phyloP scores from a whole-genome alignment of 2,329 filamentous ascomycete genomes.

The Fusarium virguliforme region DNA sequence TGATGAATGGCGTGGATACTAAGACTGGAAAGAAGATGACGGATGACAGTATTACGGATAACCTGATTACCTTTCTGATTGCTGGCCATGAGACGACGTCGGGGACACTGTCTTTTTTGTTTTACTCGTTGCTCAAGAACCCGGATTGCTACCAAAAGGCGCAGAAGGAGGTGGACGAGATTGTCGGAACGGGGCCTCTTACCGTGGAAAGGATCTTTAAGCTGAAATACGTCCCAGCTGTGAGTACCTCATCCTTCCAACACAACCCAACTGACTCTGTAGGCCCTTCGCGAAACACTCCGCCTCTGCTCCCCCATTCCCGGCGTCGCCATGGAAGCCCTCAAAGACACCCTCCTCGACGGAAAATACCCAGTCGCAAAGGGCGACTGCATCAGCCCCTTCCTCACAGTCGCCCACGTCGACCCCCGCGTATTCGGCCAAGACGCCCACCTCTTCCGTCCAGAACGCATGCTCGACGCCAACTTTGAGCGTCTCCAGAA shows the following conservation, averaged over 20 bases:
- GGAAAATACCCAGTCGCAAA: conserved; percentile 69
- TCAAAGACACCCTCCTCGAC: conserved; percentile 63
- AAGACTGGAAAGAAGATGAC: conserved; percentile 74
- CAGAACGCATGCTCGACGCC: conserved; percentile 75
- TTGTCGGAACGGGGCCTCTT: conserved; percentile 70
- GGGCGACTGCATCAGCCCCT: conserved; percentile 60
- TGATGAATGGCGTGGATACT: conserved; percentile 75
- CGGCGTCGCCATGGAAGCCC: conserved; percentile 51
- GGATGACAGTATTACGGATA: conserved; percentile 74
- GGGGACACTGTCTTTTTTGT: conserved; percentile 73
- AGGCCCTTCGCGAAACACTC: conserved; percentile 70
- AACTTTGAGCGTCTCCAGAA: conserved; percentile 58
- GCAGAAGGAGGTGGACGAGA: conserved; percentile 74
- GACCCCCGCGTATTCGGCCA: conserved; percentile 72
- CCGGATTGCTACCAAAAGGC: conserved; percentile 70
- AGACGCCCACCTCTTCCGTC: conserved; percentile 71
- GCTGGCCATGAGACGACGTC: conserved; percentile 78
- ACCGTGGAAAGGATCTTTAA: conserved; percentile 72
- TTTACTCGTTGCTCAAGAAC: conserved; percentile 73
- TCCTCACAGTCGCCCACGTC: conserved; percentile 67
- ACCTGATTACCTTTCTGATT: conserved; percentile 80
- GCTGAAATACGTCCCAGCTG: conserved; percentile 74
- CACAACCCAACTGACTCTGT: background rate
- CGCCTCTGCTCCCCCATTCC: conserved; percentile 52
- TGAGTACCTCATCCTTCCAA: background rate